A percentile compares a stretch with the other conserved stretches of the same genome.
These are phyloP conservation scores for Gentiana straminea DNA, from an alignment of 257 asterid genomes.

Conservation along the genomic window DNA sequence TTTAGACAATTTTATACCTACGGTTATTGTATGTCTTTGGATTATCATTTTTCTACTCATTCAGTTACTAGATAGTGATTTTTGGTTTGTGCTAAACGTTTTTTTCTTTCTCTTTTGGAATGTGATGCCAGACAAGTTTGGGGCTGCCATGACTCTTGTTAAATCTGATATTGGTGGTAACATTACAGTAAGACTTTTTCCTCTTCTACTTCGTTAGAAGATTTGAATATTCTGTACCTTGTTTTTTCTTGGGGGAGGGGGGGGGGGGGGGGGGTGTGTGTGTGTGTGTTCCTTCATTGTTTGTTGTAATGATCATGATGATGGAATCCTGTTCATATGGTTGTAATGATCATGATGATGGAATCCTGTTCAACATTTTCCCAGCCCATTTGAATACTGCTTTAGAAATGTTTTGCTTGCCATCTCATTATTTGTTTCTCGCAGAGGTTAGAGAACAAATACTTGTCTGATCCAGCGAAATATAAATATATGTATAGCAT, in stretches of 20 bases:
- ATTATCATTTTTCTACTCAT: neutral
- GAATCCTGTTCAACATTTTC: neutral
- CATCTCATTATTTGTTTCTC: constrained; percentile 1
- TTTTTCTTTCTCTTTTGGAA: neutral
- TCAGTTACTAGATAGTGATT: neutral
- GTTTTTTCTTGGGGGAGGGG: neutral
- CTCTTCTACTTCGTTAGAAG: neutral
- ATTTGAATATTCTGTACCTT: neutral
- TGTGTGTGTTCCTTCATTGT: too few relatives aligned
- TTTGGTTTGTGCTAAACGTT: neutral
- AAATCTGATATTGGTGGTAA: constrained; percentile 94
- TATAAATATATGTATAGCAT: constrained; percentile 62
- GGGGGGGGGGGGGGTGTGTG: too few relatives aligned
- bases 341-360: neutral
- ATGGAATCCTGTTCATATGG: neutral
- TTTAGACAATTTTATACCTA: too few relatives aligned
- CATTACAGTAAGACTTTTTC: constrained; percentile 45
- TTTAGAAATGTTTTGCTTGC: neutral
- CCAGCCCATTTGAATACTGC: neutral
- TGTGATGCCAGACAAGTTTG: constrained; percentile 68
- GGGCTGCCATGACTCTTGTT: constrained; percentile 89
- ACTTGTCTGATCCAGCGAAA: constrained; percentile 55
- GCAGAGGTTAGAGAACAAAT: constrained; percentile 87
- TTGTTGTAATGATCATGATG: too few relatives aligned
- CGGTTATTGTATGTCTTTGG: neutral